Evolutionary conservation across 2,329 filamentous ascomycete species (phyloP).

Genomic region (Colletotrichum sp.): DNA sequence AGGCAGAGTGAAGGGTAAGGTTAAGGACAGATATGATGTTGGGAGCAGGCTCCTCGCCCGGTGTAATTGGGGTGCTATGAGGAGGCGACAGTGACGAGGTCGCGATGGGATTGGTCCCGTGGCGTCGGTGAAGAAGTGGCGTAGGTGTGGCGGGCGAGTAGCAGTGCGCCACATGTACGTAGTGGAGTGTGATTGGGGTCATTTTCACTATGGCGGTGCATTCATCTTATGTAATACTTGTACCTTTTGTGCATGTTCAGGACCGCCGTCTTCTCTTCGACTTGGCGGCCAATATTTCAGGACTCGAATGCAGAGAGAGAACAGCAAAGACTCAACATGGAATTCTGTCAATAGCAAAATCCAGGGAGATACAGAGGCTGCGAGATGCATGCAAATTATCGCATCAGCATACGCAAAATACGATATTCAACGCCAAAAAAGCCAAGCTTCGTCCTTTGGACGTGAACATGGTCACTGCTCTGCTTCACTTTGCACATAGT

Average conservation of each 20-base stretch:
- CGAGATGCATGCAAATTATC: not conserved
- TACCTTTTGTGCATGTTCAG: not conserved
- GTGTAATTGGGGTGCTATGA: not conserved
- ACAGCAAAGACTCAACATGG: not conserved
- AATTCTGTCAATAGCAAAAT: fast-evolving
- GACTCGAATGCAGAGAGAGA: not conserved
- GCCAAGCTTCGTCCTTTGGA: not conserved
- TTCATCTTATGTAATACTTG: not conserved
- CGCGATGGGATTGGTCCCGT: not conserved
- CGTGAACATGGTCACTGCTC: not conserved
- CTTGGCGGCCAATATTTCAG: not conserved
- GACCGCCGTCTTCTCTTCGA: not conserved
- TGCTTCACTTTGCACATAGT: not conserved
- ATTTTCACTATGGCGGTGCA: not conserved
- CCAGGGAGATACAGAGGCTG: not conserved
- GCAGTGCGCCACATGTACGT: not conserved
- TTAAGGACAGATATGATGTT: not conserved
- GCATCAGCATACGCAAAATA: not conserved
- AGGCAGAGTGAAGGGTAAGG: not conserved
- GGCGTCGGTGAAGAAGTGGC: not conserved
- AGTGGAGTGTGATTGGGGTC: not conserved
- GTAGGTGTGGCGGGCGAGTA: not conserved
- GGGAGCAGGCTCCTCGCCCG: not conserved
- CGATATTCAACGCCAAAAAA: not conserved
- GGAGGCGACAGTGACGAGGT: not conserved